Conservation (phyloP, 495 filamentous ascomycete species). For the Corynascus novoguineensis region DNA sequence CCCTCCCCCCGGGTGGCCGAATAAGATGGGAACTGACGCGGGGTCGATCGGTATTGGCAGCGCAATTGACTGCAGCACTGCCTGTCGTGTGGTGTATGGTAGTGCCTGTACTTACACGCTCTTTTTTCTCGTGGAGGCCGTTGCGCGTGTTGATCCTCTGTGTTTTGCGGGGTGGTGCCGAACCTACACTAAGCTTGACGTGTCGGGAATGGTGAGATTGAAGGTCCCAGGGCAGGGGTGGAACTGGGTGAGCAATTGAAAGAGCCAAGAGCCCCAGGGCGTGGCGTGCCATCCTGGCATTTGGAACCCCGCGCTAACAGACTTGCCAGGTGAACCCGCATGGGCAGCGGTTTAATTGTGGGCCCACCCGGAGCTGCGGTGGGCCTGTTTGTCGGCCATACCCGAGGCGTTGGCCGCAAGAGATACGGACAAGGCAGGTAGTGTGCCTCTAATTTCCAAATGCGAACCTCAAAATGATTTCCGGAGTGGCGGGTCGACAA, state of each 20-base stretch:
- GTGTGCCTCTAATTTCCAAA: too few relatives aligned
- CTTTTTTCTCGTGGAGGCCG: neutral
- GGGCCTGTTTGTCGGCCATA: neutral
- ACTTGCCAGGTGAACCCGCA: neutral
- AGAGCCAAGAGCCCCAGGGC: slow-evolving; percentile 2
- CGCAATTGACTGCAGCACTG: neutral
- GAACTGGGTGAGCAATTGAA: neutral
- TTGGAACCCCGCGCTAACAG: slow-evolving; percentile 7
- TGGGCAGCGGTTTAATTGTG: slow-evolving; percentile 12
- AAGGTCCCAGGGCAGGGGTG: slow-evolving; percentile 6
- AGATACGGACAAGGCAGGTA: too few relatives aligned
- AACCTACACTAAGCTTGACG: neutral
- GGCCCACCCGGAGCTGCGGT: neutral
- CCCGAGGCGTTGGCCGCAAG: neutral
- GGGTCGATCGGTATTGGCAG: neutral
- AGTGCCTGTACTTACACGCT: too few relatives aligned
- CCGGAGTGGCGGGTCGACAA: too few relatives aligned
- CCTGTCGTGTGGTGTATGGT: too few relatives aligned
- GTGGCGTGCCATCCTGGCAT: neutral
- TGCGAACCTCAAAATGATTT: too few relatives aligned
- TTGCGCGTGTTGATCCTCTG: neutral
- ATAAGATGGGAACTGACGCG: neutral
- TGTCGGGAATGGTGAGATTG: slow-evolving; percentile 4
- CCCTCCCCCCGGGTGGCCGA: neutral
- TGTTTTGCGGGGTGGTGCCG: neutral